Evolutionary conservation across 352 stramenopile species (phyloP).

Genomic region (Phytophthora pseudosyringae): DNA sequence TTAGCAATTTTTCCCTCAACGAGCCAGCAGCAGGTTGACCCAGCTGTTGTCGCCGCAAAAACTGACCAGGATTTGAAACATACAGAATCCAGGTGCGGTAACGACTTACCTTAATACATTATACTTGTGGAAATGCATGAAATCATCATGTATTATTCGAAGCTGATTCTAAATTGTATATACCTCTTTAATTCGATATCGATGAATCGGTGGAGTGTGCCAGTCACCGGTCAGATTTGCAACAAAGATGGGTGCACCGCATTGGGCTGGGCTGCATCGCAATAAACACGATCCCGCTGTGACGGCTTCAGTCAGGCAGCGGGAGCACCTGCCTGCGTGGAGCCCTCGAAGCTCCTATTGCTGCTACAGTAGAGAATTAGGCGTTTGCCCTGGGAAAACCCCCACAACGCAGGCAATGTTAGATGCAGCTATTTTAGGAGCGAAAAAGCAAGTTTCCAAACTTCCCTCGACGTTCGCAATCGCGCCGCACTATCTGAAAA

Average conservation of each 20-base stretch:
- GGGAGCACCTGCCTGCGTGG: too few species aligned
- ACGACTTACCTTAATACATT: not conserved
- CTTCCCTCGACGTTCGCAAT: too few species aligned
- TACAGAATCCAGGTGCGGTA: not conserved
- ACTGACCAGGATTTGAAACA: not conserved
- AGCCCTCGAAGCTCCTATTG: not conserved
- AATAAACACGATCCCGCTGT: not conserved
- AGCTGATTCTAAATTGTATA: too few species aligned
- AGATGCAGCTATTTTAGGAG: not conserved
- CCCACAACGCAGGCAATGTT: too few species aligned
- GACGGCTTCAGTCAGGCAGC: not conserved
- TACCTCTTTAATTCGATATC: too few species aligned
- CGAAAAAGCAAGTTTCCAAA: too few species aligned
- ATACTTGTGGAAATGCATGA: too few species aligned
- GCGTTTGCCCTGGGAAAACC: too few species aligned
- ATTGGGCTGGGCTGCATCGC: not conserved
- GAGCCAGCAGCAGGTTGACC: conserved; percentile 15
- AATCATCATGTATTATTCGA: too few species aligned
- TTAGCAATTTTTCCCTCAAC: conserved; percentile 24
- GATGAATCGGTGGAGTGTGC: too few species aligned
- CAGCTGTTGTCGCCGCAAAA: conserved; percentile 6
- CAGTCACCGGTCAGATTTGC: too few species aligned
- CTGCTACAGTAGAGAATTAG: not conserved
- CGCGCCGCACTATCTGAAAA: not conserved
- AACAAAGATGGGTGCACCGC: conserved; percentile 1